Evolutionary conservation across 106 monocot species (phyloP).

Genomic region (Platanthera guangdongensis): DNA sequence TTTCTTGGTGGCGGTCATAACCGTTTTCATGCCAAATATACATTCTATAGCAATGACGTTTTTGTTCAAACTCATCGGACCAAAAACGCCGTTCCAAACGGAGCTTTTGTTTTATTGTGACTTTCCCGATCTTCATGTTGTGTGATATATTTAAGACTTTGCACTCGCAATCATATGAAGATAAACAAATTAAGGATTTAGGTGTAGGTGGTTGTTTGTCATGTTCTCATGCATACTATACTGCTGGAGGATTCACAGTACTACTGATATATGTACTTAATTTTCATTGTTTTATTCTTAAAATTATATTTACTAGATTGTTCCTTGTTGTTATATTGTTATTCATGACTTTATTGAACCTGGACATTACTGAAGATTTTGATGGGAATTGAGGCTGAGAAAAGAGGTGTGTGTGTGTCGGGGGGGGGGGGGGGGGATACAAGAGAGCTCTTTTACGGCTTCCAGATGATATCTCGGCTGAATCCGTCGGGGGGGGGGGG

Average conservation of each 20-base stretch:
- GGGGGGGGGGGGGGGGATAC: conserved; percentile 67
- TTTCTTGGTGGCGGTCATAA: no score
- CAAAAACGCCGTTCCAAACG: no score
- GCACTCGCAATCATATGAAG: no score
- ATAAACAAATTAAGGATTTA: background rate
- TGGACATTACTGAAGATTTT: conserved; percentile 26
- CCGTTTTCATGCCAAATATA: no score
- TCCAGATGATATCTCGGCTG: conserved; percentile 79
- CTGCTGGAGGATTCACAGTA: background rate
- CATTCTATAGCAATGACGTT: no score
- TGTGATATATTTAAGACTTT: background rate
- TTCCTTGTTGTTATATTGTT: background rate
- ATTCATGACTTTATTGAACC: background rate
- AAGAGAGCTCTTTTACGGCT: conserved; percentile 84
- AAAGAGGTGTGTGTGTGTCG: conserved; percentile 78
- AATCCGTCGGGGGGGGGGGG: conserved; percentile 81
- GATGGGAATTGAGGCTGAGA: conserved; percentile 69
- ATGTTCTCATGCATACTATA: no score
- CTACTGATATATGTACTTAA: background rate
- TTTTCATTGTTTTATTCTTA: background rate
- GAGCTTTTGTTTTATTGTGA: background rate
- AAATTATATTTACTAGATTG: background rate
- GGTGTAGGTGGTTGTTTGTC: background rate
- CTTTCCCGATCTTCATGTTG: background rate
- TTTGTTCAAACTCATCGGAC: no score